Conservation (phyloP, 768 basidiomycete species). For the Boletales sp. region DNA sequence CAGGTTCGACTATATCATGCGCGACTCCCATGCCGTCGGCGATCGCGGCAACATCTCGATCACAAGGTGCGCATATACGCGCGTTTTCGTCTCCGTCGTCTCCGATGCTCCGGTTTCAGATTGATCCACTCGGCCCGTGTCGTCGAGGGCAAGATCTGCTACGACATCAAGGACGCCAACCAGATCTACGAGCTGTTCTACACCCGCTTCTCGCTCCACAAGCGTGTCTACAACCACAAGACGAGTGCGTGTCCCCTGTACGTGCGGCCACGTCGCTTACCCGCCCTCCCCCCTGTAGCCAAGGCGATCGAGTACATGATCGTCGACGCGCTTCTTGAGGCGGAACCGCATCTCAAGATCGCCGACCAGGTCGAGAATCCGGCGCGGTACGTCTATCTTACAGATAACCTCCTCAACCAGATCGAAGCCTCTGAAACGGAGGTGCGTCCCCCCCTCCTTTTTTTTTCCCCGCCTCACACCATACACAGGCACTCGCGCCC, state of each 20-base stretch:
- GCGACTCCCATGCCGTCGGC: constrained; percentile 72
- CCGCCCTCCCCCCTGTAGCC: constrained; percentile 35
- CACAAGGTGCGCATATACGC: constrained; percentile 34
- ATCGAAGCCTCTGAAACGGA: constrained; percentile 52
- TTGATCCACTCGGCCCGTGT: constrained; percentile 75
- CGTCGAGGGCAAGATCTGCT: constrained; percentile 71
- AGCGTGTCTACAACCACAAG: constrained; percentile 80
- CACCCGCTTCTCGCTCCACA: constrained; percentile 77
- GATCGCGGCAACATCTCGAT: constrained; percentile 52
- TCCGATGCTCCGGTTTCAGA: constrained; percentile 33
- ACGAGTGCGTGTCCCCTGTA: constrained; percentile 35
- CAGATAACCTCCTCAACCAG: constrained; percentile 59
- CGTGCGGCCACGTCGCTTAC: not conserved
- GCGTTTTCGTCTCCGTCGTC: not conserved
- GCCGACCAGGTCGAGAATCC: constrained; percentile 55
- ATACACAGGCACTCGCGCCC: constrained; percentile 50
- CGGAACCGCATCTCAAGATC: constrained; percentile 63
- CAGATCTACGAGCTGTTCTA: constrained; percentile 71
- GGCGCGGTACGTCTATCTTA: constrained; percentile 57
- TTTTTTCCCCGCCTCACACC: no score
- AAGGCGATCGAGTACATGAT: constrained; percentile 83
- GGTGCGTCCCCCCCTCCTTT: constrained; percentile 1
- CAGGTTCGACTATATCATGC: constrained; percentile 79
- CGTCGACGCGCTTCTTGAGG: constrained; percentile 69
- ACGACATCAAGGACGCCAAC: constrained; percentile 78